A percentile compares a stretch with the other conserved stretches of the same genome.
Evolutionary conservation across 2,329 filamentous ascomycete genomes (phyloP).

Genomic region (Cercospora janseana): DNA sequence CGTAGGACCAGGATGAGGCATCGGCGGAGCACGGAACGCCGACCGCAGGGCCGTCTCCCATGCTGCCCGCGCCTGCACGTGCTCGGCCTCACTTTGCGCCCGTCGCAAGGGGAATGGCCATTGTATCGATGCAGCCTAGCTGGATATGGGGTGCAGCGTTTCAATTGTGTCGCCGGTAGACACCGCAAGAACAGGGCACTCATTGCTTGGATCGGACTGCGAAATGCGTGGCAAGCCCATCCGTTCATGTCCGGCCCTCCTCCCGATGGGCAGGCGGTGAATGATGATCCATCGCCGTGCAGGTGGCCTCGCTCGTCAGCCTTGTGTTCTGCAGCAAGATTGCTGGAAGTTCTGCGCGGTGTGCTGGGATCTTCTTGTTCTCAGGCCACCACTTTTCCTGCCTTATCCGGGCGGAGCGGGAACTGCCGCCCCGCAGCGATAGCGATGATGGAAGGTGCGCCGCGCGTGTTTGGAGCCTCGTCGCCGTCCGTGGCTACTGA

Average conservation of each 20-base stretch:
- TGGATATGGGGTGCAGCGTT: not conserved
- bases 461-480: constrained; percentile 9
- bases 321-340: no score
- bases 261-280: not conserved
- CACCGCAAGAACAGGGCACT: no score
- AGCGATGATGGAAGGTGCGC: constrained; percentile 6
- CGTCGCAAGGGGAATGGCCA: constrained; percentile 6
- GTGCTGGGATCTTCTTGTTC: no score
- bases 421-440: not conserved
- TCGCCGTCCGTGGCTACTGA: not conserved
- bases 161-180: no score
- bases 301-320: not conserved
- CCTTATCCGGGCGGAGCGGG: no score
- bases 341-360: no score
- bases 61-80: constrained; percentile 1
- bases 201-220: not conserved
- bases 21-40: constrained; percentile 3
- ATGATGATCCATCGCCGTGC: constrained; percentile 1
- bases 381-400: no score
- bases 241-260: not conserved
- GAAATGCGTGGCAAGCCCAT: not conserved
- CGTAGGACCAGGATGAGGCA: constrained; percentile 5
- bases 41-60: constrained; percentile 3
- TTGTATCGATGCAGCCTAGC: constrained; percentile 6
- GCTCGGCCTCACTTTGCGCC: not conserved